Base-by-base conservation (phyloP, 1,284 basidiomycete genomes). In the Puccinia polysora region DNA sequence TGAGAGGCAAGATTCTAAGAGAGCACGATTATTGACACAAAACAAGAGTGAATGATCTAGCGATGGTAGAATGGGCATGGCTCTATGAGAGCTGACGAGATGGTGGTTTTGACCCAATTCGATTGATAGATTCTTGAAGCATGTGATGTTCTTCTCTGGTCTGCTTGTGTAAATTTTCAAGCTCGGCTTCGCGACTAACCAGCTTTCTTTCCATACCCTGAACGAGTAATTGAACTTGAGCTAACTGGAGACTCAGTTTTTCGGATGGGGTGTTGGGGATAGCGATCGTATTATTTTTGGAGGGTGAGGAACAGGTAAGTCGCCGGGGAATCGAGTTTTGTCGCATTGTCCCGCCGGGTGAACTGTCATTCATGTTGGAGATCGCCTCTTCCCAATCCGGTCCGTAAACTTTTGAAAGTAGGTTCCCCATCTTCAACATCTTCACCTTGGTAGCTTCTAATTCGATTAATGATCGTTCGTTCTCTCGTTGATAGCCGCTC, bases 401-500 rank as follows among this genome's bases (percentile, higher is more conserved):
- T 38, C 69, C 69, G 64, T 72, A 72, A 30, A 72, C 50, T 64
- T 72, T 72, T 3, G 38, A 7, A 10, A 72, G 49, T 18, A 72
- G 28, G 25, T 63, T 64, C 12, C 43, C 34, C 69, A 72, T 72
- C 28, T 72, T 72, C 20, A 28, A 40, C 40, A 53, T 63, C 30
- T 56, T 64, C 6, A 36, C 52, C 45, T 72, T 64, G 36, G 50
- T 50, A 18, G 49, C 59, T 56, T 72, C 69, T 53, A 72, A 30
- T 38, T 72, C 60, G 18, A 72, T 72, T 14, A 64, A 34, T 3
- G 69, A 72, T 23, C 69, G 34, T 64, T 72, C 69, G n/a, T 72
- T 72, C 32, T 72, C 69, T 53, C 69, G 69, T 30, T 72, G 69
- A 72, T 72, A 72, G 1, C 69, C 69, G 49, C 60, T 72, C 2